Base-by-base conservation (phyloP, 805 yeast species). In the Jamesozyma lodderae region DNA sequence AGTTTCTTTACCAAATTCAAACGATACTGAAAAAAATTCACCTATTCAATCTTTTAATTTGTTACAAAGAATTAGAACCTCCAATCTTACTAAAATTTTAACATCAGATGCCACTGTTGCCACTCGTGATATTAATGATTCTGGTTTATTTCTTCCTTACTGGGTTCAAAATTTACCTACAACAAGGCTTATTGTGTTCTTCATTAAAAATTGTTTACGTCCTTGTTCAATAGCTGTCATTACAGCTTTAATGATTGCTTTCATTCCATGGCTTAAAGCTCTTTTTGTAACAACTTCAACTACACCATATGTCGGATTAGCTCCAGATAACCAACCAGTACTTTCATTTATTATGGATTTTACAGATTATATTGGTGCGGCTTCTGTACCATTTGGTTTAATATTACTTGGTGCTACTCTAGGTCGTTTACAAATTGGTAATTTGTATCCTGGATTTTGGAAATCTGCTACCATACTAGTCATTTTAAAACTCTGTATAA, bases 321-420 rank as follows among this genome's bases (percentile, higher is more conserved):
- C 97, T 0, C 98, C 98, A 0, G 98, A 90, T 59, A 67, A 69
- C 1, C 67, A 69, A 42, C 96, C 98, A 0, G 88, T 95, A 3
- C 66, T 90, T 29, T 81, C 87, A 10, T 90, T 90, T 47, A 46
- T 90, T 4, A 82, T 90, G 74, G 96, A 90, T 55, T 76, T 77
- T 42, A 67, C 88, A 1, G 55, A 73, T 6, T 92, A 88, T 55
- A 64, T 92, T 3, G 95, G 95, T 0, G 76, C 78, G 2, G 95
- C 96, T 0, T 77, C 84, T 30, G 97, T 90, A 21, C 97, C 96
- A 2, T 64, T 86, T 38, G 98, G 97, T 3, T 66, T 90, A 41
- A 58, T 86, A 35, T 57, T 92, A 35, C 61, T 92, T 18, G 98
- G 98, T 1, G 95, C 90, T 3, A 87, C 96, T 6, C 75, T 90